These are phyloP conservation scores for Neurospora intermedia DNA, from an alignment of 495 filamentous ascomycete species.

Conservation along the genomic window DNA sequence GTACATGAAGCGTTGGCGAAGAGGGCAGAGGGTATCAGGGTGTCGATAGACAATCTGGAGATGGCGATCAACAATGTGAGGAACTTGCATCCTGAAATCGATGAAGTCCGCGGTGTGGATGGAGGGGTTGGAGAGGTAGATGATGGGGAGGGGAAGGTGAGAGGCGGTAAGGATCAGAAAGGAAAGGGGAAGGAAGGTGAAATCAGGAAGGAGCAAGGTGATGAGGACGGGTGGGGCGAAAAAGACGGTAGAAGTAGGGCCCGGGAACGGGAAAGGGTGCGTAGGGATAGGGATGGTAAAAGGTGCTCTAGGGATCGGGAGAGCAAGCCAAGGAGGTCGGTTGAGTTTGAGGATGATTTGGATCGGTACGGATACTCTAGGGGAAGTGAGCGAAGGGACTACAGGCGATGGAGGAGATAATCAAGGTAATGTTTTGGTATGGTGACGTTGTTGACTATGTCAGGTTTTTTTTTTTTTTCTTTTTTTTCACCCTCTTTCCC, in stretches of 20 bases:
- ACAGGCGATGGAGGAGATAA: neutral
- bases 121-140: neutral
- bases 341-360: neutral
- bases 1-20: constrained; percentile 11
- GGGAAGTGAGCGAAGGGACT: neutral
- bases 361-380: neutral
- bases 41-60: constrained; percentile 9
- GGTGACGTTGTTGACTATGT: neutral
- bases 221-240: neutral
- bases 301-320: neutral
- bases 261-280: neutral
- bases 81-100: constrained; percentile 16
- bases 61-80: constrained; percentile 17
- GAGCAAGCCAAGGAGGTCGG: neutral
- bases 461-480: too few species aligned
- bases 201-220: neutral
- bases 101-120: neutral
- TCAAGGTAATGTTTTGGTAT: neutral
- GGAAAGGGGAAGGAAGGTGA: neutral
- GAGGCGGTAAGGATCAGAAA: neutral
- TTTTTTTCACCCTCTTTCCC: neutral
- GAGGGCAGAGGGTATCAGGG: constrained; percentile 12
- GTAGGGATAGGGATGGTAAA: neutral
- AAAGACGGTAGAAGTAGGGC: neutral
- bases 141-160: neutral